Evolutionary conservation across 2,329 filamentous ascomycete genomes (phyloP).

Genomic region (Talaromyces sp.): DNA sequence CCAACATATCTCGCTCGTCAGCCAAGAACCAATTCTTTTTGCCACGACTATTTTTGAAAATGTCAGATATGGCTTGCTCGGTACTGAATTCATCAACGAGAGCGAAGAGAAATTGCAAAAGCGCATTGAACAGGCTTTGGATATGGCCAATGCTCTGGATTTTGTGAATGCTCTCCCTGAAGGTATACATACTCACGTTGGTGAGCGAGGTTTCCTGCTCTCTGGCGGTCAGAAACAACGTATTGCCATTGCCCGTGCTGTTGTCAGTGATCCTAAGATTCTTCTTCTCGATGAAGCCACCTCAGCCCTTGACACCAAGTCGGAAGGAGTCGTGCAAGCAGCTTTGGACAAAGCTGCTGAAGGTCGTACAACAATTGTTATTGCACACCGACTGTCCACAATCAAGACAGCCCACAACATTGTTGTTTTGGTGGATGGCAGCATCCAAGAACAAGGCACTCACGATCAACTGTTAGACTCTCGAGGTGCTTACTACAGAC

Average conservation of each 20-base stretch:
- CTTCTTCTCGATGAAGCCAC: constrained; percentile 93
- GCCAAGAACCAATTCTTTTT: constrained; percentile 89
- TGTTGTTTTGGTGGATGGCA: constrained; percentile 80
- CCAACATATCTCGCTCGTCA: constrained; percentile 87
- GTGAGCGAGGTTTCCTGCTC: constrained; percentile 85
- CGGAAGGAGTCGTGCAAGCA: constrained; percentile 89
- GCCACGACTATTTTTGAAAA: constrained; percentile 85
- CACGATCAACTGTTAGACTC: constrained; percentile 73
- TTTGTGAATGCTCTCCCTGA: constrained; percentile 81
- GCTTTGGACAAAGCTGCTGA: constrained; percentile 81
- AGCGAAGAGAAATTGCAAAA: constrained; percentile 65
- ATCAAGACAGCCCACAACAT: constrained; percentile 95
- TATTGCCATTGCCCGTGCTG: constrained; percentile 86
- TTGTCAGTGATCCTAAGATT: constrained; percentile 88
- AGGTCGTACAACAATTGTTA: constrained; percentile 90
- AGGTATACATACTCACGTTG: constrained; percentile 91
- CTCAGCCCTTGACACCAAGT: constrained; percentile 88
- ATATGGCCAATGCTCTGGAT: constrained; percentile 90
- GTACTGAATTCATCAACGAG: constrained; percentile 69
- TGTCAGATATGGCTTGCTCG: constrained; percentile 85
- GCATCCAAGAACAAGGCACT: constrained; percentile 88
- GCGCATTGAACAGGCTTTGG: constrained; percentile 75
- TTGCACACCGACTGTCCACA: constrained; percentile 91
- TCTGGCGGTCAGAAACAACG: constrained; percentile 96
- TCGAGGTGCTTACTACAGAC: constrained; percentile 71